Conservation (phyloP, 2,329 filamentous ascomycete genomes). For the Stachybotrys echinatus region DNA sequence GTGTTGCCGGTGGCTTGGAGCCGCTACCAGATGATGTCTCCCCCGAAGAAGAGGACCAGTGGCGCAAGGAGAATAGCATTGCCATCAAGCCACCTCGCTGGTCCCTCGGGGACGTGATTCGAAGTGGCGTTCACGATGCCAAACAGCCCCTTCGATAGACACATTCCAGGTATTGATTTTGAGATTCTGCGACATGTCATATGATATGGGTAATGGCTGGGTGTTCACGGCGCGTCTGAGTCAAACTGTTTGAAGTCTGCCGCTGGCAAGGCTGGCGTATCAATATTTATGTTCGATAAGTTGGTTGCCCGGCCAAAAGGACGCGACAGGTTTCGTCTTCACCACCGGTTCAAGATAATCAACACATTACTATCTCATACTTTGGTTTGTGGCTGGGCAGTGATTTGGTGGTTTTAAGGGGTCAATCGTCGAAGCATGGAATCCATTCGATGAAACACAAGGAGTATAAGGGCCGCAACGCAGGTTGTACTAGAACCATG, state of each 20-base stretch:
- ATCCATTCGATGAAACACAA: not conserved
- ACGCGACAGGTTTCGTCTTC: not conserved
- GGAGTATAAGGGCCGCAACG: no score
- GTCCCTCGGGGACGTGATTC: conserved; percentile 77
- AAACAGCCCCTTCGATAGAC: conserved; percentile 64
- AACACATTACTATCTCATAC: not conserved
- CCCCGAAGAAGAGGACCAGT: conserved; percentile 66
- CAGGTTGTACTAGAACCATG: no score
- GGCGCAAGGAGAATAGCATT: conserved; percentile 56
- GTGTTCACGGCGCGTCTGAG: conserved; percentile 3
- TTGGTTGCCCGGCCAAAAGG: not conserved
- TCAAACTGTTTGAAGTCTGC: not conserved
- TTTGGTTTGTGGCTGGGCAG: not conserved
- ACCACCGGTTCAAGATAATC: not conserved
- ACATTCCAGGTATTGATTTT: conserved; percentile 9
- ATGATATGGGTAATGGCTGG: not conserved
- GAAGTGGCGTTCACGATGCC: conserved; percentile 67
- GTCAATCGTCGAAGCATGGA: not conserved
- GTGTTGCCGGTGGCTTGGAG: conserved; percentile 81
- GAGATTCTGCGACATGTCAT: conserved; percentile 10
- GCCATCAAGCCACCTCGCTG: conserved; percentile 75
- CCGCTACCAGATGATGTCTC: conserved; percentile 67
- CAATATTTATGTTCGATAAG: not conserved
- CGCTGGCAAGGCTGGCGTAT: not conserved
- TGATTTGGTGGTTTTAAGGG: not conserved